phyloP scores from a whole-genome alignment of 2,329 filamentous ascomycete genomes.

The Arthrobotrys iridis region DNA sequence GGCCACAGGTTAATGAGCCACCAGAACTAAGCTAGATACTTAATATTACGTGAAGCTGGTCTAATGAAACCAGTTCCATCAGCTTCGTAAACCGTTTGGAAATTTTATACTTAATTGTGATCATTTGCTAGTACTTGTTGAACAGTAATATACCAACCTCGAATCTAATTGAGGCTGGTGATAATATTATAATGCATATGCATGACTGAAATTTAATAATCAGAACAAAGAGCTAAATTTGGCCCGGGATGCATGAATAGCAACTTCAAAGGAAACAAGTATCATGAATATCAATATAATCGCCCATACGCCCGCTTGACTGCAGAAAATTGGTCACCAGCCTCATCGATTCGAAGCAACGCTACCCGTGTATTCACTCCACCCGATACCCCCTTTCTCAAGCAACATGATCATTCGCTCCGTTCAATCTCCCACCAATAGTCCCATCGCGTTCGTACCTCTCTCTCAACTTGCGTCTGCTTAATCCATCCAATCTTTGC shows the following conservation, averaged over 20 bases:
- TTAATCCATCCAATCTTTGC: slow-evolving; percentile 40
- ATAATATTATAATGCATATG: neutral
- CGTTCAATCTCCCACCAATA: slow-evolving; percentile 25
- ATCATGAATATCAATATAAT: neutral
- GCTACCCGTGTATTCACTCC: neutral
- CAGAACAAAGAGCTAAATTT: neutral
- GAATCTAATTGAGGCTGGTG: no score
- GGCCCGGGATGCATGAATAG: neutral
- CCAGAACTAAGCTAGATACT: no score
- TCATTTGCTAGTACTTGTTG: no score
- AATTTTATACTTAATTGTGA: no score
- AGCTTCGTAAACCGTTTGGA: no score
- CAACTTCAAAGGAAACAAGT: neutral
- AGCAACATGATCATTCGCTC: slow-evolving; percentile 35
- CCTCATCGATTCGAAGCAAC: neutral
- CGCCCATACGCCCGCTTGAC: slow-evolving; percentile 21
- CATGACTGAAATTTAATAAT: no score
- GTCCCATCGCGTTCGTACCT: slow-evolving; percentile 41
- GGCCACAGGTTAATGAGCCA: neutral
- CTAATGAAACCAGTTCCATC: no score
- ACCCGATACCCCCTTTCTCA: neutral
- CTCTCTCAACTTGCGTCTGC: slow-evolving; percentile 39
- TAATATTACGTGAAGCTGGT: no score
- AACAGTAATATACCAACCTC: no score
- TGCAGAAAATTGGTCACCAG: neutral